Base-by-base conservation (phyloP, 805 yeast species). In the Suhomyces tanzawaensis region DNA sequence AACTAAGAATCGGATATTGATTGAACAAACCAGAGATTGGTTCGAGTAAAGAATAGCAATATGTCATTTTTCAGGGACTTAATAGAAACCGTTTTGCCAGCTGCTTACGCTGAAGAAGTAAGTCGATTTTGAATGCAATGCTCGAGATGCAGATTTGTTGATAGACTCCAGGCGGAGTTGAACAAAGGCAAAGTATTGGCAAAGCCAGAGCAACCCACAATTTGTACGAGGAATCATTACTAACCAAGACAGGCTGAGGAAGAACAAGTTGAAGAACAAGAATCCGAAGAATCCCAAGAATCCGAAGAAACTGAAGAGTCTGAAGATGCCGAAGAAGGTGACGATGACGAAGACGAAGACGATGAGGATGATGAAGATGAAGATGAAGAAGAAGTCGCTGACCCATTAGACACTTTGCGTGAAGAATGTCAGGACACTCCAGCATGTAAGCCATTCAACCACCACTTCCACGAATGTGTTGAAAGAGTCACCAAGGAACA, bases 391-490 rank as follows among this genome's bases (percentile, higher is more conserved):
- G 88, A 77, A 27, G 76, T 79, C 19, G 87, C 46, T n/a, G 73
- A 69, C 41, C 70, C 69, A 47, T 51, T 63, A 42, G 69, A 58
- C 34, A 42, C 58, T 19, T 52, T 63, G 51, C 59, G 66, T 41
- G 71, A 60, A 47, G 88, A 83, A 59, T 88, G 95, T 66, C 66
- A 78, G 36, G 73, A 79, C 47, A 74, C 84, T 35, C 74, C 72
- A 41, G 77, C 77, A 36, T 85, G 95, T 68, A 73, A 81, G 53
- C 80, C 80, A 49, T 76, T 76, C 63, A 77, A 79, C 55, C 96
- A 90, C 70, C 97, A 90, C 70, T 89, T 83, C 70, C 81, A 85
- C 47, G 96, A 90, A 69, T 91, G 99, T 77, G 81, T 81, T 43
- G 97, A 86, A 71, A 88, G 97, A 74, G 98, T 91, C 49, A 81